Evolutionary conservation across 225 moss, liverwort and hornwort species (phyloP).

Genomic region (Straminergon stramineum): DNA sequence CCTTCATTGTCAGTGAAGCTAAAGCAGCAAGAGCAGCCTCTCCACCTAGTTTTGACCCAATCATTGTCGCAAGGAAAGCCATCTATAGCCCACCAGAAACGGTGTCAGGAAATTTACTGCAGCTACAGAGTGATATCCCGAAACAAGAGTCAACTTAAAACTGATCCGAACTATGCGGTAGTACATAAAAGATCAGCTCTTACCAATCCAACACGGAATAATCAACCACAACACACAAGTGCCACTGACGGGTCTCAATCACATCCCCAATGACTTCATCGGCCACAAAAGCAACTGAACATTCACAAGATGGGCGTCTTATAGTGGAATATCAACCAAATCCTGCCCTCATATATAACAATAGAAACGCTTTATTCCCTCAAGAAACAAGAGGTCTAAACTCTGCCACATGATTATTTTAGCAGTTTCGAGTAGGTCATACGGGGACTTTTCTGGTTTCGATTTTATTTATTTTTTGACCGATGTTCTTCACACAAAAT

Average conservation of each 20-base stretch:
- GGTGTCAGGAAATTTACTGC: neutral
- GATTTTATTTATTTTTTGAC: neutral
- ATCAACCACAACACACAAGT: neutral
- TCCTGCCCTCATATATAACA: neutral
- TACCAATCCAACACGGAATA: conserved; percentile 1
- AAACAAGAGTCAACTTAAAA: neutral
- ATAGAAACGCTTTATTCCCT: neutral
- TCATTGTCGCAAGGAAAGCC: conserved; percentile 88
- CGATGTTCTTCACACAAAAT: neutral
- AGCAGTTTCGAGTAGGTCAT: neutral
- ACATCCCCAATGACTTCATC: conserved; percentile 1
- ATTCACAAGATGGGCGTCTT: neutral
- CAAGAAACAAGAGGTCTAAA: neutral
- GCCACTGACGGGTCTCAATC: neutral
- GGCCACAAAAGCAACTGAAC: neutral
- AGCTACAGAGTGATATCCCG: neutral
- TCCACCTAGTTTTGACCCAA: conserved; percentile 74
- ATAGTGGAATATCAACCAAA: neutral
- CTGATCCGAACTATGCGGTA: neutral
- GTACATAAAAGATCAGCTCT: neutral
- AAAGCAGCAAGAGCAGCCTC: conserved; percentile 82
- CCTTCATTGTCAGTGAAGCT: conserved; percentile 60
- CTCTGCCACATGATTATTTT: neutral
- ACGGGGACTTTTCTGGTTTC: neutral
- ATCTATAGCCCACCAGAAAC: conserved; percentile 43